Evolutionary conservation across 768 basidiomycete genomes (phyloP), one percentile per base, ranked within the genome.

Genomic region (Sistotremastrum suecicum): DNA sequence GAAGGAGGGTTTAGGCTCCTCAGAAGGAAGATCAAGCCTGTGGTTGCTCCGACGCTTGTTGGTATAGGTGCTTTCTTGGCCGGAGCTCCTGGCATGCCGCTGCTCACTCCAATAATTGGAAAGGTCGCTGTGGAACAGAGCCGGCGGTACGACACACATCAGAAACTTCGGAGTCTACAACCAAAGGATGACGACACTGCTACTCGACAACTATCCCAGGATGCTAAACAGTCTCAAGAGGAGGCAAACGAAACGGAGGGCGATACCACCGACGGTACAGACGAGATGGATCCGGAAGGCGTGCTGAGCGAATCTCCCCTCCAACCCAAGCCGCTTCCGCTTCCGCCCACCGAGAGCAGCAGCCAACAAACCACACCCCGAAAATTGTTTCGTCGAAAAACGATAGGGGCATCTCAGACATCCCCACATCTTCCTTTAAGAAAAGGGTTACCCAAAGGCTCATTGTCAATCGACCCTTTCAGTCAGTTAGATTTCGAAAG

Each of bases 71-170:
- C 85, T 47, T 61, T 94, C 9, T 62, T 90, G 32, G 88, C 88
- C 9, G 83, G 83, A 32, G 67, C 67, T 30, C 80, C 83, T 3
- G 89, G 70, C 5, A 71, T 95, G 72, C 90, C 89, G 1, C 58
- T 62, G 20, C 66, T 97, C 32, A 76, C 80, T 1, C 69, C 75
- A n/a, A 63, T 78, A 3, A 76, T 83, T 59, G 91, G 92, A 4
- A 65, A 83, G 49, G 81, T 94, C 42, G 85, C 88, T 2, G 65
- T 98, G 42, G 89, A 89, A 52, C 94, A 98, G 63, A 92, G 92
- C 1, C 71, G 88, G 11, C 68, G 72, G 43, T 79, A 82, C 49
- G 80, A 83, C 44, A 70, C 72, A n/a, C 68, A 66, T 1, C 60
- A 62, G 46, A 65, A 69, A 46, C 58, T 68, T 20, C 71, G 67